These are phyloP conservation scores for Cryptococcus sp. DNA, from an alignment of 1,284 basidiomycete species.

Conservation along the genomic window DNA sequence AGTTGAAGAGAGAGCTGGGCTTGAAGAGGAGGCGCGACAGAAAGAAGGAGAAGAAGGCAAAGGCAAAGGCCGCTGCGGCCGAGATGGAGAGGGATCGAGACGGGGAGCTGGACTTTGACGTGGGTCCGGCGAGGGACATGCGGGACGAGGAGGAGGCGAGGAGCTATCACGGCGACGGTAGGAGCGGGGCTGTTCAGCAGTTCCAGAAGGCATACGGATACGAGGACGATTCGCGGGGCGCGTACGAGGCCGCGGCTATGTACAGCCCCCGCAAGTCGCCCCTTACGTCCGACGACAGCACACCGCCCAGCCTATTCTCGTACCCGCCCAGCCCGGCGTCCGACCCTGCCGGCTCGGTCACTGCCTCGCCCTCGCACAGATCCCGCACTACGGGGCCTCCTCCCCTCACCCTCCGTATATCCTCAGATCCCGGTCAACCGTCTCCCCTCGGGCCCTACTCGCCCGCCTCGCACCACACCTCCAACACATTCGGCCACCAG, in stretches of 20 bases:
- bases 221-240: conserved; percentile 8
- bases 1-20: conserved; percentile 77
- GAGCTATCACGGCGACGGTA: background rate
- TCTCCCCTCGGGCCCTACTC: background rate
- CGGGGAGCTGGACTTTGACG: no score
- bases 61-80: background rate
- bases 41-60: background rate
- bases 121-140: background rate
- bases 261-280: conserved; percentile 23
- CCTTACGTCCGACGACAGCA: conserved; percentile 7
- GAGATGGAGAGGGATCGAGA: no score
- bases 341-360: conserved; percentile 4
- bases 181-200: conserved; percentile 5
- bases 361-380: background rate
- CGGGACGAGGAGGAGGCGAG: background rate
- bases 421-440: conserved; percentile 10
- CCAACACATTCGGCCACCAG: background rate
- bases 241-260: conserved; percentile 20
- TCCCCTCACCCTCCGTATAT: conserved; percentile 13
- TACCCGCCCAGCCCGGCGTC: conserved; percentile 17
- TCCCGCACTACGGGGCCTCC: conserved; percentile 12
- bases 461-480: background rate
- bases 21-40: conserved; percentile 48
- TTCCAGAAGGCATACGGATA: conserved; percentile 6
- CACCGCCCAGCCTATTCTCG: conserved; percentile 15